Evolutionary conservation across 345 rosid genomes (phyloP).

Genomic region (Nasturtium officinale): DNA sequence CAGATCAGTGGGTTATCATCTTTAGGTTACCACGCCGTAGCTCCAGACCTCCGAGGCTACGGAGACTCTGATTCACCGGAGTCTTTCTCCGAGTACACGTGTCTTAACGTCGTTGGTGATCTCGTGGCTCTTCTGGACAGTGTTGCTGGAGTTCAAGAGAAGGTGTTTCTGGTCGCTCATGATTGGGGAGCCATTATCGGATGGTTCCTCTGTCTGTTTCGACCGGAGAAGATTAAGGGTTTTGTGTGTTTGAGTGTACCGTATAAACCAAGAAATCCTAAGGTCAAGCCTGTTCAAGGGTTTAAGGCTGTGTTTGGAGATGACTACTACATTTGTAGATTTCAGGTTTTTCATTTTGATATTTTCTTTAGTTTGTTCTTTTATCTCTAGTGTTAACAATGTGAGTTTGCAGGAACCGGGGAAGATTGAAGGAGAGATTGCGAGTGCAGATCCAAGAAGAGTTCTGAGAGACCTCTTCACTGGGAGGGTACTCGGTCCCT

Average conservation of each 20-base stretch:
- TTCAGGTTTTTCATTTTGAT: conserved; percentile 56
- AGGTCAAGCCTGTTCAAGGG: conserved; percentile 55
- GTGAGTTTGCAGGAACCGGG: conserved; percentile 56
- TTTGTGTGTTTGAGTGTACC: conserved; percentile 69
- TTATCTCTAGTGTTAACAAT: background rate
- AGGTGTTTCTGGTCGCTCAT: conserved; percentile 69
- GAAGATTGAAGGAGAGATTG: conserved; percentile 60
- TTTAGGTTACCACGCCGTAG: conserved; percentile 63
- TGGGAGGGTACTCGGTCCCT: conserved; percentile 52
- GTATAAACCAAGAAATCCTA: conserved; percentile 65
- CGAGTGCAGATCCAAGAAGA: conserved; percentile 41
- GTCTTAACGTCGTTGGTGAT: conserved; percentile 64
- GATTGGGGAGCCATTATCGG: conserved; percentile 84
- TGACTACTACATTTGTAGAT: conserved; percentile 84
- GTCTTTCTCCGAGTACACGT: conserved; percentile 54
- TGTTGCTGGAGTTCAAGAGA: conserved; percentile 58
- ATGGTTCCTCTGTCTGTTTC: conserved; percentile 73
- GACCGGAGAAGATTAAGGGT: conserved; percentile 70
- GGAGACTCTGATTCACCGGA: conserved; percentile 67
- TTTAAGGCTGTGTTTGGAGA: conserved; percentile 66
- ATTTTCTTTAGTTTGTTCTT: background rate
- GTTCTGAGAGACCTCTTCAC: conserved; percentile 51
- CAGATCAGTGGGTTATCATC: conserved; percentile 64
- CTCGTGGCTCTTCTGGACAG: conserved; percentile 59
- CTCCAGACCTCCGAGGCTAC: conserved; percentile 83